Conservation (phyloP, 2,329 filamentous ascomycete species). For the Neocatenulostroma microsporum region DNA sequence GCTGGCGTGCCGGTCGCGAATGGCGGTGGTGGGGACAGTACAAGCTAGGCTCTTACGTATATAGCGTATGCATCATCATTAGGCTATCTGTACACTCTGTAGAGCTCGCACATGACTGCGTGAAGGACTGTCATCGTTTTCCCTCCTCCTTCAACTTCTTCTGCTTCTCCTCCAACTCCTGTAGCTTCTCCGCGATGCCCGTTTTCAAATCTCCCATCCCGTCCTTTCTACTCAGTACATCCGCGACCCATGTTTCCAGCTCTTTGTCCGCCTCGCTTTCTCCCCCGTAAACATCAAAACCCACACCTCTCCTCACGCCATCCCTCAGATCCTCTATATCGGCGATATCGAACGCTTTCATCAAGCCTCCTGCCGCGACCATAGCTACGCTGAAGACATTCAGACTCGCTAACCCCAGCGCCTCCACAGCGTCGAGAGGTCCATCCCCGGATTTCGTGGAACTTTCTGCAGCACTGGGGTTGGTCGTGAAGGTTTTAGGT, state of each 20-base stretch:
- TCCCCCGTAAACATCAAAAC: constrained; percentile 51
- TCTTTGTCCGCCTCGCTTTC: constrained; percentile 46
- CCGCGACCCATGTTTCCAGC: constrained; percentile 47
- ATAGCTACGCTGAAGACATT: constrained; percentile 72
- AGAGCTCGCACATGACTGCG: no score
- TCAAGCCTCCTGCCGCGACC: constrained; percentile 62
- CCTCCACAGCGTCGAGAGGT: constrained; percentile 68
- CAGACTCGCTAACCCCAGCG: constrained; percentile 76
- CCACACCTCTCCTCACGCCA: constrained; percentile 51
- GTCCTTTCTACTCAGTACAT: constrained; percentile 42
- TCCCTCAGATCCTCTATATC: constrained; percentile 47
- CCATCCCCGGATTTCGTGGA: constrained; percentile 68
- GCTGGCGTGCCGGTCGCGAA: constrained; percentile 38
- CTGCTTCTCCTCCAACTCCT: constrained; percentile 24
- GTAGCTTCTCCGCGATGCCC: constrained; percentile 23
- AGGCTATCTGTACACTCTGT: no score
- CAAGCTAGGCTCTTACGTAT: no score
- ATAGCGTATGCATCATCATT: no score
- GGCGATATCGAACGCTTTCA: constrained; percentile 69
- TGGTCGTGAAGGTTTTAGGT: no score
- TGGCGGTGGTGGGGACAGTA: background rate
- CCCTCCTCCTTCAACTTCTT: no score
- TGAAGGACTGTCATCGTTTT: no score
- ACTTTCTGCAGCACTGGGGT: constrained; percentile 25
- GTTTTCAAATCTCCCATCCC: constrained; percentile 25